Evolutionary conservation across 1,139 yeast species (phyloP).

Genomic region (Pichia inconspicua): DNA sequence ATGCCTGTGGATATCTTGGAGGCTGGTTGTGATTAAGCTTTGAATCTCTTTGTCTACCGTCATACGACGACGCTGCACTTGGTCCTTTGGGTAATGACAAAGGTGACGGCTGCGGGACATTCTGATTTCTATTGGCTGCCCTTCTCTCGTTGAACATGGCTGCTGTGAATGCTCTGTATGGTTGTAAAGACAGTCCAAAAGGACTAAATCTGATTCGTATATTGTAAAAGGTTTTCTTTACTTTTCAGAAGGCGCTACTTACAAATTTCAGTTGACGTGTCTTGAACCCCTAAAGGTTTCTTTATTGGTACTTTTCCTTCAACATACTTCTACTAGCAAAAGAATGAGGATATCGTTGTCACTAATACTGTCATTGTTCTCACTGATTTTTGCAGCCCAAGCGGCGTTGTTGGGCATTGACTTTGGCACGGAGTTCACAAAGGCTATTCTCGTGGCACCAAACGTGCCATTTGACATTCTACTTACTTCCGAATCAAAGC

Average conservation of each 20-base stretch:
- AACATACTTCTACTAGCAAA: background rate
- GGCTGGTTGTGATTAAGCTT: background rate
- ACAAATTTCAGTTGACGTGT: background rate
- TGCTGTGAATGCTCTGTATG: background rate
- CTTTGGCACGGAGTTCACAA: slow-evolving; percentile 81
- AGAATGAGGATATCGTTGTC: slow-evolving; percentile 1
- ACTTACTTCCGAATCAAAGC: slow-evolving; percentile 80
- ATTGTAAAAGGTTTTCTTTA: background rate
- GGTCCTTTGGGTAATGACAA: background rate
- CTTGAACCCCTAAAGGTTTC: background rate
- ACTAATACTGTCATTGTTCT: background rate
- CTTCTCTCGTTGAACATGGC: slow-evolving; percentile 18
- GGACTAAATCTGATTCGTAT: no score
- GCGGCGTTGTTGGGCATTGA: slow-evolving; percentile 78
- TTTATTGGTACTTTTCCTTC: background rate
- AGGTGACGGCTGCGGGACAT: background rate
- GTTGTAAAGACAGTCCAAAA: no score
- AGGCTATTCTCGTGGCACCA: slow-evolving; percentile 86
- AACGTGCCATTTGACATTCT: slow-evolving; percentile 83
- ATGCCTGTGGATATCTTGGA: background rate
- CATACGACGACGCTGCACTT: background rate
- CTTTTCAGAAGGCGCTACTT: background rate
- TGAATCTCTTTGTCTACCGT: background rate
- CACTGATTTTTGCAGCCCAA: background rate
- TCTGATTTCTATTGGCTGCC: slow-evolving; percentile 17